phyloP scores from a whole-genome alignment of 2,329 filamentous ascomycete genomes.

The Didymella lethalis region DNA sequence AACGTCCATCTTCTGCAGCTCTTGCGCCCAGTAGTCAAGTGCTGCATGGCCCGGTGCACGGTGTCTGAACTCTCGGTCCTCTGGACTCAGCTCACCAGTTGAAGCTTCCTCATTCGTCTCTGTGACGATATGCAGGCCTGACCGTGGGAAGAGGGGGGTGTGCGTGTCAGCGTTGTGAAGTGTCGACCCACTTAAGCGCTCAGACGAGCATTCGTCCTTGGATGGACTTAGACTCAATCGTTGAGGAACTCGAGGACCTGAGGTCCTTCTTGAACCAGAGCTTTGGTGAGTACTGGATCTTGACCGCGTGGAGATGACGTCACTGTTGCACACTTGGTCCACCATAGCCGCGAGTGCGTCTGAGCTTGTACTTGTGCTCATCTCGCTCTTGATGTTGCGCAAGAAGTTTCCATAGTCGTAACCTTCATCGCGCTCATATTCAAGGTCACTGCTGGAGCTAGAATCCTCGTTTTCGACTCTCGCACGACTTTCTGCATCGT shows the following conservation, averaged over 20 bases:
- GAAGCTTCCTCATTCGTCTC: neutral
- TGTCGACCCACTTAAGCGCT: neutral
- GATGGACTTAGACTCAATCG: neutral
- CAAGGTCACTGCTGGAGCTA: slow-evolving; percentile 8
- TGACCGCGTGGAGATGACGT: neutral
- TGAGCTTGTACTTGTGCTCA: slow-evolving; percentile 12
- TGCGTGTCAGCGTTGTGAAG: neutral
- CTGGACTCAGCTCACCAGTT: slow-evolving; percentile 12
- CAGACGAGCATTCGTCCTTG: neutral
- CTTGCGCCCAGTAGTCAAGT: slow-evolving; percentile 17
- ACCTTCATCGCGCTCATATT: slow-evolving; percentile 20
- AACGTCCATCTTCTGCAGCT: slow-evolving; percentile 18
- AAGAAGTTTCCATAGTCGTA: slow-evolving; percentile 29
- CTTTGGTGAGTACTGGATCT: slow-evolving; percentile 1
- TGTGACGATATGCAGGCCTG: slow-evolving; percentile 3
- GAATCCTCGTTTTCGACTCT: slow-evolving; percentile 6
- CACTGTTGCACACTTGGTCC: slow-evolving; percentile 9
- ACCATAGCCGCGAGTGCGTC: slow-evolving; percentile 11
- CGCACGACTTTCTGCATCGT: slow-evolving; percentile 18
- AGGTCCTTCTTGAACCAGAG: neutral
- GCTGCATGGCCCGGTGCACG: slow-evolving; percentile 12
- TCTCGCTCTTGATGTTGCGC: slow-evolving; percentile 23
- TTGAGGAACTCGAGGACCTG: neutral
- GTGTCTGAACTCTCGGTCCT: slow-evolving; percentile 16
- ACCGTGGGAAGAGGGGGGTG: neutral